A percentile compares a stretch with the other conserved stretches of the same genome.
Conservation (phyloP, 495 filamentous ascomycete genomes). For the Aspergillus avenaceus region DNA sequence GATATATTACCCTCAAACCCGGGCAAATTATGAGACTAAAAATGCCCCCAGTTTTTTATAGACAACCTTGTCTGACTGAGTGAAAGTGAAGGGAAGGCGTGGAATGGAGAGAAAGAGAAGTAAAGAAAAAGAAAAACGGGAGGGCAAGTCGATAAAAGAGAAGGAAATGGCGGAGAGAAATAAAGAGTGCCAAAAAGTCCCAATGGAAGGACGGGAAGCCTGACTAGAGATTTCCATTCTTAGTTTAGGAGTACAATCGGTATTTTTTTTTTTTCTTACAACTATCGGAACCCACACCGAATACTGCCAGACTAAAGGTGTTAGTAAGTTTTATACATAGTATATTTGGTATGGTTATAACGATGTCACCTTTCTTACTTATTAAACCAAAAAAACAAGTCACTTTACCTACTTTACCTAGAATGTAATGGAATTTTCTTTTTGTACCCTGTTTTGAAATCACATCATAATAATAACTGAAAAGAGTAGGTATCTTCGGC, state of each 20-base stretch:
- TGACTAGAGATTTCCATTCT: neutral
- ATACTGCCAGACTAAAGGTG: neutral
- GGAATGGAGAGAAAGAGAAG: neutral
- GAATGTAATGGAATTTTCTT: too few relatives aligned
- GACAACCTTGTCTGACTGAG: too few relatives aligned
- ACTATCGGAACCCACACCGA: neutral
- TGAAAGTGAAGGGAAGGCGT: neutral
- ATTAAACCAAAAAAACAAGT: too few relatives aligned
- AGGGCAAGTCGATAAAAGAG: conserved; percentile 1
- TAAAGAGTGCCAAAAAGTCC: conserved; percentile 5
- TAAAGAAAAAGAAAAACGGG: conserved; percentile 4
- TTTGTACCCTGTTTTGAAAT: too few relatives aligned
- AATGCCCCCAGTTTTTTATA: neutral
- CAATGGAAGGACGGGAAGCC: neutral
- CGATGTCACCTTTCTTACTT: too few relatives aligned
- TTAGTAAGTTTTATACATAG: neutral
- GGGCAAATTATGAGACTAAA: too few relatives aligned
- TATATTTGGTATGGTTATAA: too few relatives aligned
- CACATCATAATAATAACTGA: too few relatives aligned
- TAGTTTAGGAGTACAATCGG: neutral
- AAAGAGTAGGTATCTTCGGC: too few relatives aligned
- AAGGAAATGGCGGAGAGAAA: neutral
- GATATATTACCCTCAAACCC: neutral
- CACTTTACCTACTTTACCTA: too few relatives aligned
- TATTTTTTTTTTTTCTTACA: conserved; percentile 1